These are phyloP conservation scores for Linnemannia zychae DNA, from an alignment of 192 early-diverging fungal genomes.

Conservation along the genomic window DNA sequence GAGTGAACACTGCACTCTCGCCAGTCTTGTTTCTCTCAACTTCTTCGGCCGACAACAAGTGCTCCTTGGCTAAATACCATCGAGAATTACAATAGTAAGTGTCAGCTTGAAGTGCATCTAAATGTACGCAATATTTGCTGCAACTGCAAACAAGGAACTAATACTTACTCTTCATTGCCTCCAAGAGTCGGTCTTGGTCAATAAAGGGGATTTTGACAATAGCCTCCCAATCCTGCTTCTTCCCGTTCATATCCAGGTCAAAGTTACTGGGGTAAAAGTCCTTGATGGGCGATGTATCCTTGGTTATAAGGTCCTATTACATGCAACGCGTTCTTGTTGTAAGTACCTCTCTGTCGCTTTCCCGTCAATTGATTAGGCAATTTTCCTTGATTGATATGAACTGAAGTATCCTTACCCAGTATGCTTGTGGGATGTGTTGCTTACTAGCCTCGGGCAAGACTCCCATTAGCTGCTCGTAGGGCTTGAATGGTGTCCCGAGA, in stretches of 20 bases:
- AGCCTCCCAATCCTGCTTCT: constrained; percentile 98
- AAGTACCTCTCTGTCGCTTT: not conserved
- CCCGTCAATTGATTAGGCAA: not conserved
- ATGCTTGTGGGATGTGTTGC: constrained; percentile 84
- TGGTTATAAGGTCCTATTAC: constrained; percentile 82
- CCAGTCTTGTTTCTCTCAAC: constrained; percentile 69
- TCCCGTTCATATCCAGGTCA: constrained; percentile 96
- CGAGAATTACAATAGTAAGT: not conserved
- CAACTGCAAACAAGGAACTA: not conserved
- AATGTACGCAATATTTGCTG: not conserved
- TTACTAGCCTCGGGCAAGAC: constrained; percentile 92
- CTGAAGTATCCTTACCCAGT: constrained; percentile 61
- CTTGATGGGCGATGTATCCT: constrained; percentile 88
- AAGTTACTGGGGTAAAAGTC: constrained; percentile 96
- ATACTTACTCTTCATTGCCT: constrained; percentile 74
- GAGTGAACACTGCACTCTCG: constrained; percentile 75
- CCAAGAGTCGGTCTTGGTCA: constrained; percentile 86
- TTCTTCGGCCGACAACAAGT: constrained; percentile 71
- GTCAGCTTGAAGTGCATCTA: not conserved
- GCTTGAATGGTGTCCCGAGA: constrained; percentile 89
- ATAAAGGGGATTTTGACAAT: constrained; percentile 99
- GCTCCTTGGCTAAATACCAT: constrained; percentile 65
- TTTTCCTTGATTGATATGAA: no score
- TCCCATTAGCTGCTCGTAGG: constrained; percentile 99
- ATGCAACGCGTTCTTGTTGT: not conserved